Conservation (phyloP, 495 filamentous ascomycete genomes). For the Penicillium flavigenum region DNA sequence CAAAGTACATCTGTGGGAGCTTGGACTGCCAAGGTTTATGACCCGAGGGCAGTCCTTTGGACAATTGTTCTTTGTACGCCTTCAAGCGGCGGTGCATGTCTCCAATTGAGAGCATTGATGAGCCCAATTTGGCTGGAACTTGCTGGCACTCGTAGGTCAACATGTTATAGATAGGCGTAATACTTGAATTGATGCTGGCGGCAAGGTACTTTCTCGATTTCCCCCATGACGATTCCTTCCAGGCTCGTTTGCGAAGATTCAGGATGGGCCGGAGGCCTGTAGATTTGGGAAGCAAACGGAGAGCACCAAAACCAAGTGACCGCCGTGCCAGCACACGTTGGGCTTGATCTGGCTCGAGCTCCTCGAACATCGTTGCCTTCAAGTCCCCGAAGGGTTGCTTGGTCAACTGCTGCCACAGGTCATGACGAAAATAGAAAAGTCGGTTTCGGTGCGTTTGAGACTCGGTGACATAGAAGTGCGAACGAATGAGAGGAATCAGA, state of each 20-base stretch:
- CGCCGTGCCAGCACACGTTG: constrained; percentile 58
- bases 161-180: constrained; percentile 73
- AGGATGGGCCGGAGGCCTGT: constrained; percentile 75
- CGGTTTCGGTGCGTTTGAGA: constrained; percentile 75
- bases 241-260: constrained; percentile 69
- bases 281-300: constrained; percentile 78
- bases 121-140: constrained; percentile 65
- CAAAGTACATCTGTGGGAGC: constrained; percentile 64
- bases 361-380: constrained; percentile 76
- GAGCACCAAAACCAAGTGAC: constrained; percentile 69
- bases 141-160: constrained; percentile 72
- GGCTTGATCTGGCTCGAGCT: constrained; percentile 61
- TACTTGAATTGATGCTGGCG: constrained; percentile 75
- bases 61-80: constrained; percentile 54
- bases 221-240: constrained; percentile 43
- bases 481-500: constrained; percentile 80
- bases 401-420: constrained; percentile 77
- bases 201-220: constrained; percentile 52
- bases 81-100: constrained; percentile 80
- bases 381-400: constrained; percentile 69
- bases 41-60: constrained; percentile 7
- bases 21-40: neutral
- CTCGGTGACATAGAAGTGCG: constrained; percentile 93
- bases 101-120: constrained; percentile 73
- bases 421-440: constrained; percentile 92